Conservation (phyloP, 169 alveolate species). For the Condylostoma magnum region DNA sequence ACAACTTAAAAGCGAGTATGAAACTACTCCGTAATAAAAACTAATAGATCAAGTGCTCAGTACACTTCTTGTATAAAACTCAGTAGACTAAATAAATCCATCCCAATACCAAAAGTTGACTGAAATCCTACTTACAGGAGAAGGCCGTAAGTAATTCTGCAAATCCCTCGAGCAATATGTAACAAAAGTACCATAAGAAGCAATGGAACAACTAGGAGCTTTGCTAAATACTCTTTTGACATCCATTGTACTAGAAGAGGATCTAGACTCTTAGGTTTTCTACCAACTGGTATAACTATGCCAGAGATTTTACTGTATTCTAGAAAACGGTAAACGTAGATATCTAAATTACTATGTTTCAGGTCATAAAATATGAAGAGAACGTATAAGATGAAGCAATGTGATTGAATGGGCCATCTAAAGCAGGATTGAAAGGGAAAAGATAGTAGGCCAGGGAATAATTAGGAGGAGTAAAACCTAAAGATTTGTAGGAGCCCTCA, state of each 20-base stretch:
- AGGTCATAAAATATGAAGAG: constrained; percentile 19
- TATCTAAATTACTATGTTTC: not conserved
- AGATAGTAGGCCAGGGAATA: not conserved
- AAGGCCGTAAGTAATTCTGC: no score
- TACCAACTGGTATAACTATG: constrained; percentile 14
- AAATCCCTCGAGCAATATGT: no score
- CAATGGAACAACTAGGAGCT: constrained; percentile 7
- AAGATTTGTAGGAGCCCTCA: no score
- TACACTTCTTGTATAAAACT: no score
- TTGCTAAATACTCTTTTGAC: constrained; percentile 13
- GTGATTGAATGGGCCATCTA: constrained; percentile 15
- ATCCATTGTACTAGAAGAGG: constrained; percentile 19
- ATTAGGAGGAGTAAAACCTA: no score
- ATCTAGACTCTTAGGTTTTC: constrained; percentile 9
- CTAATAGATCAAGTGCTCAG: no score
- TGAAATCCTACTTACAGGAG: no score
- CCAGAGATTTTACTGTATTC: constrained; percentile 17
- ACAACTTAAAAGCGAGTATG: no score
- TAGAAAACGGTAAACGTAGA: constrained; percentile 10
- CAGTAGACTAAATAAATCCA: no score
- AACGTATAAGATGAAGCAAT: not conserved
- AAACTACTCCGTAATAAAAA: no score
- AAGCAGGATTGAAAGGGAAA: not conserved
- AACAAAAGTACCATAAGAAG: not conserved
- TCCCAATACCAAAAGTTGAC: no score